Conservation (phyloP, 140 eudicot species). For the Senecio squalidus region DNA sequence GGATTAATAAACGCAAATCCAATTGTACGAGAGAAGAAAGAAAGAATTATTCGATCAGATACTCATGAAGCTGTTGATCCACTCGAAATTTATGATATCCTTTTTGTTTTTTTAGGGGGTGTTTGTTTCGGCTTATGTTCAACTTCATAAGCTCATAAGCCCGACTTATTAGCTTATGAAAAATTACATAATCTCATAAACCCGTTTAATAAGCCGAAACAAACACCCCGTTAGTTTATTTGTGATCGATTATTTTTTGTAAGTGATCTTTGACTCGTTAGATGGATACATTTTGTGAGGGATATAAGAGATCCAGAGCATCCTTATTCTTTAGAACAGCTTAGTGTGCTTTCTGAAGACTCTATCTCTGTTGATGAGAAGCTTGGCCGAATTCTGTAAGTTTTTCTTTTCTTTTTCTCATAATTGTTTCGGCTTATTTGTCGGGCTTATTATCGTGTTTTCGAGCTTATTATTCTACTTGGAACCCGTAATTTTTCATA, state of each 20-base stretch:
- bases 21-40: constrained; percentile 80
- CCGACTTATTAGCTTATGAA: no score
- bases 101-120: background rate
- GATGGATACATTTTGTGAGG: constrained; percentile 51
- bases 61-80: constrained; percentile 64
- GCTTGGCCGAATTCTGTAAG: constrained; percentile 72
- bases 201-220: no score
- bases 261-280: constrained; percentile 49
- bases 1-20: constrained; percentile 90
- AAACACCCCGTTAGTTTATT: background rate
- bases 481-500: no score
- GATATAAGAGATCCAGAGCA: constrained; percentile 96
- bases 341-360: constrained; percentile 79
- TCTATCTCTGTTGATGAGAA: constrained; percentile 78
- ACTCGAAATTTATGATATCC: constrained; percentile 95
- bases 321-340: constrained; percentile 87
- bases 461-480: no score
- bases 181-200: no score
- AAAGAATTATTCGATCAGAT: constrained; percentile 50
- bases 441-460: no score
- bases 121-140: background rate
- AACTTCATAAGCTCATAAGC: no score
- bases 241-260: background rate
- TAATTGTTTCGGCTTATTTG: background rate
- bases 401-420: background rate